Evolutionary conservation across 2,329 filamentous ascomycete species (phyloP).

Genomic region (Ceratocystis huliohia): DNA sequence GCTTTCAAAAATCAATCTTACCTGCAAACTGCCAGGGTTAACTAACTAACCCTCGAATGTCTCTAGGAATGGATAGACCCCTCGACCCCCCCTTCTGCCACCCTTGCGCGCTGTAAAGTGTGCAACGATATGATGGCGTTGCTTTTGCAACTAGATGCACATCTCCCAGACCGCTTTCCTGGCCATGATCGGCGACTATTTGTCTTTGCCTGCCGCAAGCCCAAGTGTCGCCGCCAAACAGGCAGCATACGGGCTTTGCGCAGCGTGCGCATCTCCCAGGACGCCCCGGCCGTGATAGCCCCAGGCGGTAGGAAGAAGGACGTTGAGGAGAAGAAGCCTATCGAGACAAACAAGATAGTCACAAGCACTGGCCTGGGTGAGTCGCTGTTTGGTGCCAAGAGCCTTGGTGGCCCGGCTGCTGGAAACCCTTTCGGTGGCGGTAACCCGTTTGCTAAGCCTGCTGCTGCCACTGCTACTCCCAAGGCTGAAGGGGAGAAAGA

Average conservation of each 20-base stretch:
- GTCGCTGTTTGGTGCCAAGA: conserved; percentile 55
- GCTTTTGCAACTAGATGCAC: conserved; percentile 80
- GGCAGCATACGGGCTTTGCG: conserved; percentile 70
- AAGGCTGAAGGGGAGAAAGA: conserved; percentile 9
- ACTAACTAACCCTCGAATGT: conserved; percentile 5
- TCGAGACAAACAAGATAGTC: conserved; percentile 26
- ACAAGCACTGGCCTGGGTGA: conserved; percentile 42
- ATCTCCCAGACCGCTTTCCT: conserved; percentile 75
- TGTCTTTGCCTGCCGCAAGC: conserved; percentile 67
- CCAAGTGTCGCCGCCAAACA: conserved; percentile 65
- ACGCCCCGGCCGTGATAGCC: conserved; percentile 26
- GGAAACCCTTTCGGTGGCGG: conserved; percentile 41
- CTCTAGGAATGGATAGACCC: conserved; percentile 69
- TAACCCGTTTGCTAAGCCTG: conserved; percentile 46
- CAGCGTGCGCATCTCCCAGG: conserved; percentile 46
- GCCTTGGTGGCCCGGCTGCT: conserved; percentile 28
- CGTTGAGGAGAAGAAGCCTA: conserved; percentile 29
- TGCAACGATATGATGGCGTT: conserved; percentile 76
- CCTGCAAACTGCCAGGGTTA: conserved; percentile 11
- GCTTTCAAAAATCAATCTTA: background rate
- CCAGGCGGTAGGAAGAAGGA: conserved; percentile 27
- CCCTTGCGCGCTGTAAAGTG: conserved; percentile 71
- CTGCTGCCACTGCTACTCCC: conserved; percentile 19
- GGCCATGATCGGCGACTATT: conserved; percentile 81
- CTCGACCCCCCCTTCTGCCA: conserved; percentile 56